These are phyloP conservation scores for Wickerhamia fluorescens DNA, from an alignment of 805 yeast species.

Conservation along the genomic window DNA sequence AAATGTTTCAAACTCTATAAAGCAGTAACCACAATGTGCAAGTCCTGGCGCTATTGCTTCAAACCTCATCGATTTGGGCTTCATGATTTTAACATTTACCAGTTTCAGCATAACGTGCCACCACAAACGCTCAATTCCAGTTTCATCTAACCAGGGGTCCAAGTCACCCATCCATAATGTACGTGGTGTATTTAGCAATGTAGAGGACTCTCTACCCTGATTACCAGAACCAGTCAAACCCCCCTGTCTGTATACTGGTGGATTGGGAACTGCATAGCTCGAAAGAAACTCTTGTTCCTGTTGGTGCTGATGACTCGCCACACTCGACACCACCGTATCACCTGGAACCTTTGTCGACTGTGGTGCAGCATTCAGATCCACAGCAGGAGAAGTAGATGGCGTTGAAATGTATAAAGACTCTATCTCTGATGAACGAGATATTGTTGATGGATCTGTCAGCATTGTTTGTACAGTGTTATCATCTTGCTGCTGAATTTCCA, in stretches of 20 bases:
- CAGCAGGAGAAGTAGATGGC: too few species aligned
- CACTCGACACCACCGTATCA: constrained; percentile 17
- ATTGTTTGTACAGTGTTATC: too few species aligned
- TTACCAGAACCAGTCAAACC: too few species aligned
- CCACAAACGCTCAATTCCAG: constrained; percentile 42
- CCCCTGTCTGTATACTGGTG: constrained; percentile 31
- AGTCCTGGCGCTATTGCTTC: constrained; percentile 17
- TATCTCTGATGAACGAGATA: too few species aligned
- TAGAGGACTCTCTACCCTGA: too few species aligned
- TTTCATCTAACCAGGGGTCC: constrained; percentile 74
- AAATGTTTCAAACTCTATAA: constrained; percentile 63
- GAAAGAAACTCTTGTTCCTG: constrained; percentile 38
- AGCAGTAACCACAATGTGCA: constrained; percentile 59
- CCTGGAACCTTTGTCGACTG: constrained; percentile 2
- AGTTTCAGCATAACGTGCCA: constrained; percentile 52
- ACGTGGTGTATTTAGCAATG: constrained; percentile 43
- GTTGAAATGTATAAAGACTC: too few species aligned
- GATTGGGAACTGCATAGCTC: constrained; percentile 33
- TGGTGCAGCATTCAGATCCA: background rate
- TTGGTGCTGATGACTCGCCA: constrained; percentile 36
- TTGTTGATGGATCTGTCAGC: too few species aligned
- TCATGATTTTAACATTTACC: constrained; percentile 63
- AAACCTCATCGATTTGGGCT: constrained; percentile 27
- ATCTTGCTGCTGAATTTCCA: constrained; percentile 27
- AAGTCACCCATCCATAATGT: constrained; percentile 88